Base-by-base conservation (phyloP, 257 asterid species). In the Craterostigma plantagineum region DNA sequence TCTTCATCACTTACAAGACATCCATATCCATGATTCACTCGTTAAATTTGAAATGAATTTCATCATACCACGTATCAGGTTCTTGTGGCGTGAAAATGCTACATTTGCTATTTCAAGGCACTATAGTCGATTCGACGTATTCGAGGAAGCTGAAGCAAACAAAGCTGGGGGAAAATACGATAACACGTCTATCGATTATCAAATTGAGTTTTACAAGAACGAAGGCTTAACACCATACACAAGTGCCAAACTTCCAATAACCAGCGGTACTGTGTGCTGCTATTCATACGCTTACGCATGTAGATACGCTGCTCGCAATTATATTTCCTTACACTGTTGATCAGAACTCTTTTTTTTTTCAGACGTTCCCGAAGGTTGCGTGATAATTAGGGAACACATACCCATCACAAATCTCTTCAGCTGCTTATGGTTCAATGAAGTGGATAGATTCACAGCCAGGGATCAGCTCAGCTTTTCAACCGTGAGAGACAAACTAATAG, bases 341-440 rank as follows among this genome's bases (percentile, higher is more conserved):
- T n/a, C 14, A 39, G 51, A 56, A 23, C 11, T 42, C 42, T 48
- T 12, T 48, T 35, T 62, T 42, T 54, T 48, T 66, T 71, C 98
- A 83, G 98, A 90, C 83, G 98, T 90, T 54, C 98, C 98, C 4
- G 94, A 90, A 72, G 98, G 94, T 39, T 90, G 95, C 50, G 94
- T 77, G 11, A 71, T 90, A 50, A 64, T 90, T 49, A 76, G 90
- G 58, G 98, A 83, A 48, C 98, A 90, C 65, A 67, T 57, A 46
- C 76, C 95, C 39, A 75, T 90, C 50, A 75, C 98, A 35, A 79
- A 90, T 69, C 92, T 90, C 42, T 83, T 90, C 58, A 64, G 87
- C 64, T 83, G 98, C 56, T 68, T 90, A 13, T 83, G 98, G 98
- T 90, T 90, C 70, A 90, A 77, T 52, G 95, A 90, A 71, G 95